Conservation (phyloP, 2,329 filamentous ascomycete genomes). For the Pestalotiopsis sp. region DNA sequence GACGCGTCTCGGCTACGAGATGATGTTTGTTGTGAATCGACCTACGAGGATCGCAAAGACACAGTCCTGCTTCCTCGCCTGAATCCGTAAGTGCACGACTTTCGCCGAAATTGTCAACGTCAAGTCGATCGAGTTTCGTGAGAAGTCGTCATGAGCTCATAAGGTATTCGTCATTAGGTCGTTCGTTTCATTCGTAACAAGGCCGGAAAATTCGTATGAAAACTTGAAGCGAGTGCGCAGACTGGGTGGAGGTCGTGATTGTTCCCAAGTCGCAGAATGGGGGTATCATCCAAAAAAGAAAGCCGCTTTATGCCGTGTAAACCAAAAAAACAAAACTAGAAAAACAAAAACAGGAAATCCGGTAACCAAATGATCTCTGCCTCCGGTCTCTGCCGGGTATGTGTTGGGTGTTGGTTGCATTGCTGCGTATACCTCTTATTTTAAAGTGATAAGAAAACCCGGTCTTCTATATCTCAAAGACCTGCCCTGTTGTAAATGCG, state of each 20-base stretch:
- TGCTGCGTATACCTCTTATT: slow-evolving; percentile 66
- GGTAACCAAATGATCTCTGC: slow-evolving; percentile 47
- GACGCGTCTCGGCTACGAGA: slow-evolving; percentile 27
- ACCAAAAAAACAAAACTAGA: slow-evolving; percentile 38
- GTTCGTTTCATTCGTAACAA: slow-evolving; percentile 38
- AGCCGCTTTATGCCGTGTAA: slow-evolving; percentile 27
- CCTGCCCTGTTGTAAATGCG: slow-evolving; percentile 58
- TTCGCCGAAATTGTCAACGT: slow-evolving; percentile 32
- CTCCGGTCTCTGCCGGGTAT: slow-evolving; percentile 50
- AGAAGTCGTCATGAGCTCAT: neutral
- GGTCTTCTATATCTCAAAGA: slow-evolving; percentile 48
- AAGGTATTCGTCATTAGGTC: neutral
- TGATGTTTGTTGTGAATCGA: slow-evolving; percentile 26
- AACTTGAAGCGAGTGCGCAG: slow-evolving; percentile 41
- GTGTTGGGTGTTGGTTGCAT: slow-evolving; percentile 46
- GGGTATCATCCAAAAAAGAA: slow-evolving; percentile 15
- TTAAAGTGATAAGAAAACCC: slow-evolving; percentile 39
- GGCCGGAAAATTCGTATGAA: slow-evolving; percentile 34
- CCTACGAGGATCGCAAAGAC: slow-evolving; percentile 23
- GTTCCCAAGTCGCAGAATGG: slow-evolving; percentile 30
- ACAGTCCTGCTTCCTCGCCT: slow-evolving; percentile 27
- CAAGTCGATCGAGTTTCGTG: slow-evolving; percentile 27
- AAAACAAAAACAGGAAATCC: slow-evolving; percentile 37
- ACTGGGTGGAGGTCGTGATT: slow-evolving; percentile 18
- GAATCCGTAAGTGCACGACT: slow-evolving; percentile 29